Evolutionary conservation across 495 filamentous ascomycete genomes (phyloP).

Genomic region (Xylaria nigripes): DNA sequence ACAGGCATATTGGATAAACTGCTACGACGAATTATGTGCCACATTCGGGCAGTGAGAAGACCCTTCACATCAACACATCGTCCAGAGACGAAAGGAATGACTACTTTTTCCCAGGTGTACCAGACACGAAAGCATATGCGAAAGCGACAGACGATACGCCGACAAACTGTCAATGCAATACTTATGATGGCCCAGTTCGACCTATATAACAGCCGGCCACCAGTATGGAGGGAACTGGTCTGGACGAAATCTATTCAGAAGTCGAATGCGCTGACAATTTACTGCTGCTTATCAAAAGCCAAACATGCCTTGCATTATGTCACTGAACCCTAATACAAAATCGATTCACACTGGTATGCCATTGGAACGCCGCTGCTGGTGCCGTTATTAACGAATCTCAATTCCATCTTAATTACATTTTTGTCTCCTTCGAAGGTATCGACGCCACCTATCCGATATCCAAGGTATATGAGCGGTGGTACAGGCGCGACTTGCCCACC

Average conservation of each 20-base stretch:
- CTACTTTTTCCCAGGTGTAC: not conserved
- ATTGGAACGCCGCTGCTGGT: not conserved
- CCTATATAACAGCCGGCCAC: not conserved
- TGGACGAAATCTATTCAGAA: not conserved
- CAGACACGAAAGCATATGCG: too few relatives aligned
- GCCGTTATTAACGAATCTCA: not conserved
- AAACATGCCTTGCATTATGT: not conserved
- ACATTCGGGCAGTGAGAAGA: not conserved
- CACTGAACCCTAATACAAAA: not conserved
- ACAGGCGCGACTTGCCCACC: not conserved
- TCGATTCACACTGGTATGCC: not conserved
- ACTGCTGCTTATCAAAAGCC: not conserved
- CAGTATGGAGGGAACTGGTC: not conserved
- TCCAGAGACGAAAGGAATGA: not conserved
- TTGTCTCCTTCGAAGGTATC: not conserved
- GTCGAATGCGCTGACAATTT: not conserved
- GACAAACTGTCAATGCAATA: not conserved
- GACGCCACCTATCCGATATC: not conserved
- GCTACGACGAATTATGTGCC: too few relatives aligned
- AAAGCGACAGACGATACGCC: not conserved
- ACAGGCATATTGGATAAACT: too few relatives aligned
- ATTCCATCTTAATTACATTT: not conserved
- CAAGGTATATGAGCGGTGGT: not conserved
- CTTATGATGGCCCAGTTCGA: conserved; percentile 1
- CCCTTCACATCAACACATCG: not conserved